Conservation (phyloP, 1,139 yeast genomes). For the Kurtzmaniella quercitrusa region DNA sequence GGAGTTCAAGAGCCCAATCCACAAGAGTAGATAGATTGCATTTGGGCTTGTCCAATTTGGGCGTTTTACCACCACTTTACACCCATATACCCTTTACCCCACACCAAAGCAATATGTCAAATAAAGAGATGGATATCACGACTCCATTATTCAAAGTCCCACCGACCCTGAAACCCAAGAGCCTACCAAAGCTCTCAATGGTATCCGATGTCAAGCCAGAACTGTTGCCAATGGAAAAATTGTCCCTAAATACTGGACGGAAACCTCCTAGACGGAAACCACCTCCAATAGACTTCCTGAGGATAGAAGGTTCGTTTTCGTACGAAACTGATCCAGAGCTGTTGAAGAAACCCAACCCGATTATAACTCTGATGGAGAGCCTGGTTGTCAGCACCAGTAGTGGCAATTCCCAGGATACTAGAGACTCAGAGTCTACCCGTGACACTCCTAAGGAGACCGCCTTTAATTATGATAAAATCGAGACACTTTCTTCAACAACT, state of each 20-base stretch:
- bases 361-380: neutral
- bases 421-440: neutral
- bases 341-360: neutral
- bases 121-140: neutral
- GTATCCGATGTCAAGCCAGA: conserved; percentile 8
- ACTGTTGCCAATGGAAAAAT: conserved; percentile 1
- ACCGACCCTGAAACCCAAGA: conserved; percentile 2
- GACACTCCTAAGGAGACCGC: neutral
- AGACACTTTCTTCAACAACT: neutral
- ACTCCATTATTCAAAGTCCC: neutral
- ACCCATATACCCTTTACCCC: no score
- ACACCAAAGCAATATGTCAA: neutral
- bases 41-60: no score
- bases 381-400: neutral
- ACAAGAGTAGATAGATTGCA: no score
- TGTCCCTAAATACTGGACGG: conserved; percentile 3
- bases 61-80: no score
- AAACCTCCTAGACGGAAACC: conserved; percentile 35
- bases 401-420: neutral
- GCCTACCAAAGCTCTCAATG: conserved; percentile 7
- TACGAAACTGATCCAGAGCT: conserved; percentile 6
- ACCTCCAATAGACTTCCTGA: conserved; percentile 41
- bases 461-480: neutral
- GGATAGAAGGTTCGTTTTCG: conserved; percentile 28
- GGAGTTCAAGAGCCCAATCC: no score